These are phyloP conservation scores for Mycena filopes DNA, from an alignment of 768 basidiomycete genomes.

Conservation along the genomic window DNA sequence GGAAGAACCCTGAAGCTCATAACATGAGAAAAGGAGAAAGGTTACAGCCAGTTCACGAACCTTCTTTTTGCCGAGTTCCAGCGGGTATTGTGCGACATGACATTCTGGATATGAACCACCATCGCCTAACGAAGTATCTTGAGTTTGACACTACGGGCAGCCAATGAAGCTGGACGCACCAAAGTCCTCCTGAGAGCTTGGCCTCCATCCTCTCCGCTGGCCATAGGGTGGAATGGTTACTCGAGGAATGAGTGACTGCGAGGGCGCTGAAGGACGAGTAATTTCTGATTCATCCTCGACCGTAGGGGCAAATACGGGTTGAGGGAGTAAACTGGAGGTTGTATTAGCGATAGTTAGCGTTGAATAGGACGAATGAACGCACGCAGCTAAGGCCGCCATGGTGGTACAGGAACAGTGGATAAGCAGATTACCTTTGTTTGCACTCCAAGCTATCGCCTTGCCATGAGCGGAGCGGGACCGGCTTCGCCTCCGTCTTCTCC, in stretches of 20 bases:
- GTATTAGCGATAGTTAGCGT: conserved; percentile 10
- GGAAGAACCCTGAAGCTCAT: conserved; percentile 71
- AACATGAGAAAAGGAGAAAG: conserved; percentile 9
- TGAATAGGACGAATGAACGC: conserved; percentile 44
- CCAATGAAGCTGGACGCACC: conserved; percentile 56
- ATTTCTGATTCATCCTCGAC: conserved; percentile 73
- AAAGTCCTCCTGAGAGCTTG: conserved; percentile 84
- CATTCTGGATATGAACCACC: conserved; percentile 95
- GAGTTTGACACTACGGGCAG: conserved; percentile 3
- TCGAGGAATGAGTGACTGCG: conserved; percentile 60
- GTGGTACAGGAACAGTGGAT: neutral
- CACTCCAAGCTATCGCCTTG: neutral
- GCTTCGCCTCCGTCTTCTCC: neutral
- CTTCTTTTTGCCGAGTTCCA: conserved; percentile 97
- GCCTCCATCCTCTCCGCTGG: conserved; percentile 87
- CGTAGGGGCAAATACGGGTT: conserved; percentile 65
- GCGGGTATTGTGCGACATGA: conserved; percentile 95
- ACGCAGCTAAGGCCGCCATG: conserved; percentile 79
- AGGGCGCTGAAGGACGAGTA: conserved; percentile 43
- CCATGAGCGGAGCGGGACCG: neutral
- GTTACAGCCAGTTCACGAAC: conserved; percentile 50
- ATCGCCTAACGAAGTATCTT: conserved; percentile 60
- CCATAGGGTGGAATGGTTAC: conserved; percentile 84
- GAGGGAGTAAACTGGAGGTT: conserved; percentile 72
- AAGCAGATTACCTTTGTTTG: neutral